These are phyloP conservation scores for Garcia nutans DNA, from an alignment of 345 rosid genomes.

Conservation along the genomic window DNA sequence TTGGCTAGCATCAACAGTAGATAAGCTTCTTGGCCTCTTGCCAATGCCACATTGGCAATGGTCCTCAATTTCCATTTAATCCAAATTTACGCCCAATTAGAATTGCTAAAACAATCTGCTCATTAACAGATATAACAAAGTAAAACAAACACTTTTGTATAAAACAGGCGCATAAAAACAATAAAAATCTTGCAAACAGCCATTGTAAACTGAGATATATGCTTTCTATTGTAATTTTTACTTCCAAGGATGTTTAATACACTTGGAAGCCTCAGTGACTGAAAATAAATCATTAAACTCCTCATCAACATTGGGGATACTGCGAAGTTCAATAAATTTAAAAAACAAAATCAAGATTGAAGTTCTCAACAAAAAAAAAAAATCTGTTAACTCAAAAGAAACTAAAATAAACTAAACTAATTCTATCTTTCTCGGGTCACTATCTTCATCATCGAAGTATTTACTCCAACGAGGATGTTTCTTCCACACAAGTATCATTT, in stretches of 20 bases:
- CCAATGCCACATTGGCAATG: constrained; percentile 16
- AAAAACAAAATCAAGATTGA: too few relatives aligned
- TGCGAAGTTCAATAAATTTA: constrained; percentile 25
- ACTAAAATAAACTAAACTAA: not conserved
- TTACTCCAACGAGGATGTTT: constrained; percentile 24
- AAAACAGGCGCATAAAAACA: constrained; percentile 44
- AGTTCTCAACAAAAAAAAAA: too few relatives aligned
- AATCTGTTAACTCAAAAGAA: too few relatives aligned
- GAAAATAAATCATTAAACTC: constrained; percentile 36
- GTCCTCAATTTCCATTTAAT: constrained; percentile 39
- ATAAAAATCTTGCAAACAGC: constrained; percentile 43
- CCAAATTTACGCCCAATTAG: constrained; percentile 55
- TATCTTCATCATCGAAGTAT: constrained; percentile 6
- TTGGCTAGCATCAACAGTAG: too few relatives aligned
- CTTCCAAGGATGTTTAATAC: constrained; percentile 31
- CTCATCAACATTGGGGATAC: constrained; percentile 31
- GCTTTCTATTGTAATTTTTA: constrained; percentile 22
- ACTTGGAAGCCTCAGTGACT: constrained; percentile 28
- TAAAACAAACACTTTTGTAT: constrained; percentile 23
- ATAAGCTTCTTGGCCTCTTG: too few relatives aligned
- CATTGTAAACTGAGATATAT: constrained; percentile 36
- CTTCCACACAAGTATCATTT: constrained; percentile 33
- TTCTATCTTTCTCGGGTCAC: too few relatives aligned
- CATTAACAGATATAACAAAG: not conserved
- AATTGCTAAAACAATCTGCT: constrained; percentile 37